Percentiles rank a stretch among this genome's conserved stretches.
phyloP scores from a whole-genome alignment of 768 basidiomycete species.

The Lyophyllum decastes region DNA sequence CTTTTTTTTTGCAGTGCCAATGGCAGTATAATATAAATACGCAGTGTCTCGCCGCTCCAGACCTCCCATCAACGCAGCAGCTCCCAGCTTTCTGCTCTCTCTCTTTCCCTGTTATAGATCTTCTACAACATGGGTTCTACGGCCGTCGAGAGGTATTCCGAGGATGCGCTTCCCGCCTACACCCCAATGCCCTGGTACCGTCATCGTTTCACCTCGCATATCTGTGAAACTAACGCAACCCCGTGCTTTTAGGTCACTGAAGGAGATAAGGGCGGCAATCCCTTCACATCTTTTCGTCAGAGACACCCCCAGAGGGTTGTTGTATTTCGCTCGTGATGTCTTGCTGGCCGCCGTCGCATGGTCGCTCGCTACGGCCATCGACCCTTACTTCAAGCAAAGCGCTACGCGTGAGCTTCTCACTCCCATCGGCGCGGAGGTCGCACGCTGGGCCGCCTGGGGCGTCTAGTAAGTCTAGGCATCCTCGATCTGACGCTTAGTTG shows the following conservation, averaged over 20 bases:
- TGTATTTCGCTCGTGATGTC: conserved; percentile 48
- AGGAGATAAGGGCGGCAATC: conserved; percentile 52
- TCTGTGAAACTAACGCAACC: neutral
- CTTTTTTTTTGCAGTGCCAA: neutral
- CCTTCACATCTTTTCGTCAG: conserved; percentile 46
- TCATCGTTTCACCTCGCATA: neutral
- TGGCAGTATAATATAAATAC: conserved; percentile 5
- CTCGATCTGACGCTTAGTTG: neutral
- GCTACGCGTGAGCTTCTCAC: conserved; percentile 25
- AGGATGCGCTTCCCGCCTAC: conserved; percentile 42
- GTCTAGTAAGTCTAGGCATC: conserved; percentile 39
- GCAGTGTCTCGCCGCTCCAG: neutral
- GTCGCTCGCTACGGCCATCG: conserved; percentile 43
- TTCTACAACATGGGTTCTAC: conserved; percentile 11
- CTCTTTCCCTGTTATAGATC: conserved; percentile 1
- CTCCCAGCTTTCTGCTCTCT: neutral
- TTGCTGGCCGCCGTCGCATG: conserved; percentile 42
- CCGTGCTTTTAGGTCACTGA: conserved; percentile 39
- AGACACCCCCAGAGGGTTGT: conserved; percentile 39
- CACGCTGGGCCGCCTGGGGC: conserved; percentile 45
- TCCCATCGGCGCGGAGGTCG: conserved; percentile 35
- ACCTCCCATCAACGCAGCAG: neutral
- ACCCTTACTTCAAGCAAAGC: conserved; percentile 38
- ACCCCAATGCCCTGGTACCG: conserved; percentile 49
- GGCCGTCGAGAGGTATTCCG: conserved; percentile 28